Base-by-base conservation (phyloP, 1,139 yeast species). In the Suhomyces anneliseae region DNA sequence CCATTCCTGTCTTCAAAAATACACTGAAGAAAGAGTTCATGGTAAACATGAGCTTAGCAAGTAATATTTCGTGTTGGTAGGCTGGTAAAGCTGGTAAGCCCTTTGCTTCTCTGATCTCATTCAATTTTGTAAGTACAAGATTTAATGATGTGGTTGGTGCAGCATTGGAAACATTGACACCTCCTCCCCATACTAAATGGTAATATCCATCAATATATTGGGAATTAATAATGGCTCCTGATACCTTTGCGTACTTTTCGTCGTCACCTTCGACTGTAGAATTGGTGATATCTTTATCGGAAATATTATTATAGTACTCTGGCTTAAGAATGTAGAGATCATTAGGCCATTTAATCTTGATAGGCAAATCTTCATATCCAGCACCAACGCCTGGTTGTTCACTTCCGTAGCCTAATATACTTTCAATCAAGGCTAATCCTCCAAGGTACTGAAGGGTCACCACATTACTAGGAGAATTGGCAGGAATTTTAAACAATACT, bases 311-410 rank as follows among this genome's bases (percentile, higher is more conserved):
- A 57, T 69, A 72, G 51, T 70, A 80, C 44, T 82, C 83, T 0
- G 96, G 95, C 51, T 81, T 83, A 56, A 83, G 65, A 7, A 86
- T 82, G 62, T 89, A 95, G 12, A 93, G 72, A 65, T 95, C 99
- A 62, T 95, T 95, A 6, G 99, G 99, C 99, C 99, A 95, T 62
- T 95, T 95, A 52, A 95, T 78, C 47, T 82, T 78, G 9, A 92
- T 74, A 0, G 97, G 98, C 57, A 93, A 67, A 45, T 83, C 85
- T 35, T 81, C 83, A 61, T 83, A 87, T 0, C 89, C 90, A 0
- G 74, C 73, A 1, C 73, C 71, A 19, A 52, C 46, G 5, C 77
- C 74, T 2, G 75, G 69, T 6, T 62, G 65, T 1, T 49, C 45
- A 34, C 82, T 84, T 2, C 77, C 78, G 58, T 90, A 83, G 2